A percentile compares a stretch with the other conserved stretches of the same genome.
Conservation (phyloP, 2,329 filamentous ascomycete genomes). For the Fusarium nisikadoi region DNA sequence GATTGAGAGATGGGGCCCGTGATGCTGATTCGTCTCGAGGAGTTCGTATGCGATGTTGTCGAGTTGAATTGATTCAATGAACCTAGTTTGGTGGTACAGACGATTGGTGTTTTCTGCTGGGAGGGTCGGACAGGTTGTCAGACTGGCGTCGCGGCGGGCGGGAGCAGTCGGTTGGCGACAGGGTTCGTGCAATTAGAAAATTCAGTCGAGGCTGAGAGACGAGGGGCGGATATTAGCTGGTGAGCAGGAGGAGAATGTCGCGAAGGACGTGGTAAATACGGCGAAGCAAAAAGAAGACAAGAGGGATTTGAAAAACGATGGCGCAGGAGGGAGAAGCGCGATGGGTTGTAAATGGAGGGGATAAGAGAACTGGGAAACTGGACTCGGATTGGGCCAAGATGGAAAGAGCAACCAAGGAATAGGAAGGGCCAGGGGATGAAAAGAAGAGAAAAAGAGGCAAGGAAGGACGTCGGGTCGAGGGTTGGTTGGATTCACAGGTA, state of each 20-base stretch:
- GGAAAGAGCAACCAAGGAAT: constrained; percentile 31
- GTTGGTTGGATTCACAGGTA: constrained; percentile 29
- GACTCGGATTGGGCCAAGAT: constrained; percentile 31
- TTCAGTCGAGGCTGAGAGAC: constrained; percentile 33
- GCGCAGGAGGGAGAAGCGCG: constrained; percentile 31
- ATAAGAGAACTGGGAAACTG: constrained; percentile 33
- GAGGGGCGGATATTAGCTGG: constrained; percentile 27
- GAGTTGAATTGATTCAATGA: constrained; percentile 23
- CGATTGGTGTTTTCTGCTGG: constrained; percentile 25
- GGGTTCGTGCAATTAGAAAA: constrained; percentile 34
- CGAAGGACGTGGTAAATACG: constrained; percentile 18
- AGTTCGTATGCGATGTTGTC: constrained; percentile 18
- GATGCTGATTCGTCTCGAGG: not conserved
- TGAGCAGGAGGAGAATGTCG: constrained; percentile 4
- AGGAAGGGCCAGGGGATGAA: constrained; percentile 36
- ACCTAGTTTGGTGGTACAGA: constrained; percentile 27
- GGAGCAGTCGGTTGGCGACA: constrained; percentile 34
- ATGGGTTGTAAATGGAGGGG: constrained; percentile 32
- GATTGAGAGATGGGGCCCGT: not conserved
- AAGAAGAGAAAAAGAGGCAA: constrained; percentile 33
- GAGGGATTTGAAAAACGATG: constrained; percentile 30
- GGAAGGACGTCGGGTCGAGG: constrained; percentile 26
- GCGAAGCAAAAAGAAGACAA: constrained; percentile 17
- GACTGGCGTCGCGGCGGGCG: constrained; percentile 32
- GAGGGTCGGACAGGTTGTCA: constrained; percentile 36